Conservation (phyloP, 2,329 filamentous ascomycete genomes). For the Fusarium bulbicola region DNA sequence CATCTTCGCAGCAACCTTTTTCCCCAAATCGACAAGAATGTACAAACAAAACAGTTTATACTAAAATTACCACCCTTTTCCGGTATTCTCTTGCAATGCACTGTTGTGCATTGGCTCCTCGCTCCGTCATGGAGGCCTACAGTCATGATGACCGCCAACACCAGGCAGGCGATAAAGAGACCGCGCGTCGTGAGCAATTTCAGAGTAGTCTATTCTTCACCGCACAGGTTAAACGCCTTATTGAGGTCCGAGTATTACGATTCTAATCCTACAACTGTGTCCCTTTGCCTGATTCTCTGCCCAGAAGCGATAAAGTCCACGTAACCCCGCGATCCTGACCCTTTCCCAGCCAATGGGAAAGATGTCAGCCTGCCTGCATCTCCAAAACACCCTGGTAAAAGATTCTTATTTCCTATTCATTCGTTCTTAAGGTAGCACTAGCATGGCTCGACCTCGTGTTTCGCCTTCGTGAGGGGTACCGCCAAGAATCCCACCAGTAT, state of each 20-base stretch:
- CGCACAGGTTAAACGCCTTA: fast-evolving
- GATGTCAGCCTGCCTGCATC: no score
- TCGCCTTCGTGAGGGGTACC: neutral
- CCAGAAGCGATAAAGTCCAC: neutral
- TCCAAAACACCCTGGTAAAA: fast-evolving
- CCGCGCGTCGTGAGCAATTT: neutral
- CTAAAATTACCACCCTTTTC: fast-evolving
- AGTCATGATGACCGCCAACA: neutral
- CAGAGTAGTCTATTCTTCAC: neutral
- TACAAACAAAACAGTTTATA: fast-evolving
- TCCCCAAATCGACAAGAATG: fast-evolving
- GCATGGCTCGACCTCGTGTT: neutral
- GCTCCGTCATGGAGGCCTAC: fast-evolving
- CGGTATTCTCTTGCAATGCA: fast-evolving
- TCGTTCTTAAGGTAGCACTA: neutral
- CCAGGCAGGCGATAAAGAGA: fast-evolving
- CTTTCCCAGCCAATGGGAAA: neutral
- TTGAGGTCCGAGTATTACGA: neutral
- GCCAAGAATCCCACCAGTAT: neutral
- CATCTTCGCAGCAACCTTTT: no score
- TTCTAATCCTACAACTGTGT: neutral
- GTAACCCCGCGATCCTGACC: neutral
- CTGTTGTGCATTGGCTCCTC: neutral
- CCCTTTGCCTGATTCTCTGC: neutral
- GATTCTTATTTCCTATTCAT: neutral